These are phyloP conservation scores for Limnanthes douglasii DNA, from an alignment of 345 rosid species.

Conservation along the genomic window DNA sequence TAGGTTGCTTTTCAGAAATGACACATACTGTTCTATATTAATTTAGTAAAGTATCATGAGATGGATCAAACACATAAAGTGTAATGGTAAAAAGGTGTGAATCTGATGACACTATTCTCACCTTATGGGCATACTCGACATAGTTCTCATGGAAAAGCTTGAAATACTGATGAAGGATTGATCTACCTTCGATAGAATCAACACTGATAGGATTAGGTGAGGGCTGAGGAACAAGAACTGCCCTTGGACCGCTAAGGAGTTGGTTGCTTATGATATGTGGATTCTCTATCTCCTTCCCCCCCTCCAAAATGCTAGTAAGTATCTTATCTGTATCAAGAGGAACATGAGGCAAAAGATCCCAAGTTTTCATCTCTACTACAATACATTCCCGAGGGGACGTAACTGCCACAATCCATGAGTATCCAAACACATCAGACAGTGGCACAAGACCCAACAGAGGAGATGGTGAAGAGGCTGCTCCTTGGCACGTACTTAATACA, in stretches of 20 bases:
- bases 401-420: slow-evolving; percentile 70
- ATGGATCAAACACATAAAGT: too few relatives aligned
- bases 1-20: too few relatives aligned
- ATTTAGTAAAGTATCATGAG: too few relatives aligned
- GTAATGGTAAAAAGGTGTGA: neutral
- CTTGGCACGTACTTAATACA: slow-evolving; percentile 73
- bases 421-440: slow-evolving; percentile 79
- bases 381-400: slow-evolving; percentile 57
- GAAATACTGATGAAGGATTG: slow-evolving; percentile 72
- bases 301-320: slow-evolving; percentile 15
- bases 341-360: slow-evolving; percentile 74
- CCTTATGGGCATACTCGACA: slow-evolving; percentile 95
- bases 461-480: slow-evolving; percentile 31
- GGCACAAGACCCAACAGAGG: slow-evolving; percentile 55
- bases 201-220: slow-evolving; percentile 66
- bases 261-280: slow-evolving; percentile 75
- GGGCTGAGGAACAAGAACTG: slow-evolving; percentile 59
- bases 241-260: slow-evolving; percentile 74
- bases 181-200: slow-evolving; percentile 82
- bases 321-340: slow-evolving; percentile 28
- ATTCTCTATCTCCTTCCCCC: slow-evolving; percentile 26
- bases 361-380: slow-evolving; percentile 77
- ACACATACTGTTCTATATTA: too few relatives aligned
- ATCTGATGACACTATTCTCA: slow-evolving; percentile 14
- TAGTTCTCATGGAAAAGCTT: slow-evolving; percentile 93